A percentile compares a stretch with the other conserved stretches of the same genome.
Evolutionary conservation across 2,329 filamentous ascomycete genomes (phyloP).

Genomic region (Drechslera avenae): DNA sequence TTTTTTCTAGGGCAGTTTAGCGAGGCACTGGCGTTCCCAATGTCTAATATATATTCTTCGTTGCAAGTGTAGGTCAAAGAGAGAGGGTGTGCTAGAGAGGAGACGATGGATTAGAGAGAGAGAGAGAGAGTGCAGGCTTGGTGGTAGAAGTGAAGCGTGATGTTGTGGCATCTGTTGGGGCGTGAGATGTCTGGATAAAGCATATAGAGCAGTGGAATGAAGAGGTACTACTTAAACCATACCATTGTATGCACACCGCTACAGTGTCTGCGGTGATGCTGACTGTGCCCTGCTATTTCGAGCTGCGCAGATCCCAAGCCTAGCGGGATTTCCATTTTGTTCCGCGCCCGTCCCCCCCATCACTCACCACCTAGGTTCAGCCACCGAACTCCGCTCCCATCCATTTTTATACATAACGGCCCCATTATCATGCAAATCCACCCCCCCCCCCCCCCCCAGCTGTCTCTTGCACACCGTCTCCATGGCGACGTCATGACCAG

Average conservation of each 20-base stretch:
- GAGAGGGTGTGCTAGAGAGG: too few species aligned
- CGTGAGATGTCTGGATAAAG: slow-evolving; percentile 13
- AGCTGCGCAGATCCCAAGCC: slow-evolving; percentile 5
- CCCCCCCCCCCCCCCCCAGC: neutral
- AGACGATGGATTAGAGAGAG: too few species aligned
- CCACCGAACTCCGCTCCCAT: slow-evolving; percentile 4
- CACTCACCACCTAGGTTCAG: neutral
- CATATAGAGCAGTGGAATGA: slow-evolving; percentile 24
- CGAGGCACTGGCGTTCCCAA: slow-evolving; percentile 24
- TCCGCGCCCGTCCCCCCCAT: slow-evolving; percentile 3
- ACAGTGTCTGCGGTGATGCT: neutral
- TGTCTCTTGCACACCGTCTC: neutral
- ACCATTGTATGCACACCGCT: neutral
- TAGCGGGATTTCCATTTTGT: slow-evolving; percentile 1
- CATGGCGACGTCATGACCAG: slow-evolving; percentile 9
- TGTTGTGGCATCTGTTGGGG: neutral
- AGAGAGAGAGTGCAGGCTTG: slow-evolving; percentile 1
- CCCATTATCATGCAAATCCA: neutral
- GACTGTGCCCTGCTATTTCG: neutral
- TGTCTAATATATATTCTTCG: slow-evolving; percentile 32
- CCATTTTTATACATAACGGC: neutral
- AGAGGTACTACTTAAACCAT: slow-evolving; percentile 5
- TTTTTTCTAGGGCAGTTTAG: slow-evolving; percentile 25
- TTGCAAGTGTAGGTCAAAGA: neutral
- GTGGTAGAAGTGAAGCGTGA: slow-evolving; percentile 1